Percentiles rank a stretch among this genome's conserved stretches.
These are phyloP conservation scores for Candida dubliniensis DNA, from an alignment of 1,139 yeast genomes.

Conservation along the genomic window DNA sequence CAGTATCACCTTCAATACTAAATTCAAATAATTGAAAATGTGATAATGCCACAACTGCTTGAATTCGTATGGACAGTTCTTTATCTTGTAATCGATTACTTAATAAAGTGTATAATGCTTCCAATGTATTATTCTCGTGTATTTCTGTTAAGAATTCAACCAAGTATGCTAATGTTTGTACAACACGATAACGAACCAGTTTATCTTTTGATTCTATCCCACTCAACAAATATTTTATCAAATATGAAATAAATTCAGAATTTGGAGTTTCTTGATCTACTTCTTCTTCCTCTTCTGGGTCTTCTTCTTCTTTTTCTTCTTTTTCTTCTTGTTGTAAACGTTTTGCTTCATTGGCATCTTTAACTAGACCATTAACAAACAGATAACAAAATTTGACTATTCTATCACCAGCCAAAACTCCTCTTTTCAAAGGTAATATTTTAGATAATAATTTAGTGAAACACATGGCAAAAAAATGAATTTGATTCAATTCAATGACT, in stretches of 20 bases:
- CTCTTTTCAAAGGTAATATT: slow-evolving; percentile 65
- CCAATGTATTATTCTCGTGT: slow-evolving; percentile 64
- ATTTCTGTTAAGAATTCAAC: slow-evolving; percentile 76
- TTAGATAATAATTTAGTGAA: slow-evolving; percentile 65
- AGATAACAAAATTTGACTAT: slow-evolving; percentile 72
- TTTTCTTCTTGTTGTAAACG: slow-evolving; percentile 22
- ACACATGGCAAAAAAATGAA: slow-evolving; percentile 56
- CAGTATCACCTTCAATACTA: slow-evolving; percentile 45
- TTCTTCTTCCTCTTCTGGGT: slow-evolving; percentile 39
- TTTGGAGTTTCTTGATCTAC: slow-evolving; percentile 39
- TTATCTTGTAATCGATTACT: slow-evolving; percentile 70
- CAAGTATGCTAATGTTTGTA: slow-evolving; percentile 73
- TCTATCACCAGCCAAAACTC: slow-evolving; percentile 74
- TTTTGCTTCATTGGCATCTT: slow-evolving; percentile 27
- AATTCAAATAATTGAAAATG: slow-evolving; percentile 62
- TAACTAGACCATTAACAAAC: slow-evolving; percentile 54
- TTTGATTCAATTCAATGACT: slow-evolving; percentile 52
- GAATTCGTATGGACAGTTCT: slow-evolving; percentile 76
- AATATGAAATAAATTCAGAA: slow-evolving; percentile 55
- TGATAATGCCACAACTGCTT: slow-evolving; percentile 79
- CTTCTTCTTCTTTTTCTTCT: slow-evolving; percentile 26
- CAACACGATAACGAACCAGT: slow-evolving; percentile 76
- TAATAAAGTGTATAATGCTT: slow-evolving; percentile 60
- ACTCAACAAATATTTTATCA: slow-evolving; percentile 65
- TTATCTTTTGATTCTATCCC: slow-evolving; percentile 79